Conservation (phyloP, 192 early-diverging fungal genomes). For the Coemansia sp. region DNA sequence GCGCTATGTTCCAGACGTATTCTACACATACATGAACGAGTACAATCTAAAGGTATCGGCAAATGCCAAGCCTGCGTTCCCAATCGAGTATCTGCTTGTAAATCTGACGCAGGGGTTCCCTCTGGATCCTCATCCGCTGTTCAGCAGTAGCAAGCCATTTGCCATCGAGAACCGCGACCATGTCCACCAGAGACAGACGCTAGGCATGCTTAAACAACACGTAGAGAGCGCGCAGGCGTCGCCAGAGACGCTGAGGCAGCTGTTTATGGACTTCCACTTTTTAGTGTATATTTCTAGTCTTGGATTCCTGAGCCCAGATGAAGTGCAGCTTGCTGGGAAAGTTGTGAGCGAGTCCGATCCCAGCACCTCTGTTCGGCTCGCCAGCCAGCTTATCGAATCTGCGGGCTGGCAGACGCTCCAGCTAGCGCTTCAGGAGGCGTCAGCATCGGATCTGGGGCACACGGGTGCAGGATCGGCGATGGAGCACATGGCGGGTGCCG, state of each 20-base stretch:
- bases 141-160: constrained; percentile 61
- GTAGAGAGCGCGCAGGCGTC: constrained; percentile 35
- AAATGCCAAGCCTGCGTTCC: constrained; percentile 93
- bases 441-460: constrained; percentile 29
- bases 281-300: constrained; percentile 68
- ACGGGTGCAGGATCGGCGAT: constrained; percentile 10
- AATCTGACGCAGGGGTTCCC: constrained; percentile 94
- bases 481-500: neutral
- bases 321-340: constrained; percentile 36
- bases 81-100: constrained; percentile 93
- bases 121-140: constrained; percentile 70
- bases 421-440: constrained; percentile 40
- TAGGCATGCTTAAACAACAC: constrained; percentile 59
- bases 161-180: constrained; percentile 78
- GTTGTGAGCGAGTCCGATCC: constrained; percentile 22
- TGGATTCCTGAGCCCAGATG: constrained; percentile 64
- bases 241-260: constrained; percentile 43
- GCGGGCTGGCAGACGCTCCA: constrained; percentile 47
- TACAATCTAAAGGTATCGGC: constrained; percentile 86
- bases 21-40: constrained; percentile 95
- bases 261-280: constrained; percentile 85
- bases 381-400: constrained; percentile 18
- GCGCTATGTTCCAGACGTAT: constrained; percentile 94
- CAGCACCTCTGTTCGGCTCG: constrained; percentile 7
- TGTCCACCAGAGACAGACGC: constrained; percentile 58